A percentile compares a stretch with the other conserved stretches of the same genome.
Evolutionary conservation across 2,329 filamentous ascomycete genomes (phyloP).

Genomic region (Karstenula rhodostoma): DNA sequence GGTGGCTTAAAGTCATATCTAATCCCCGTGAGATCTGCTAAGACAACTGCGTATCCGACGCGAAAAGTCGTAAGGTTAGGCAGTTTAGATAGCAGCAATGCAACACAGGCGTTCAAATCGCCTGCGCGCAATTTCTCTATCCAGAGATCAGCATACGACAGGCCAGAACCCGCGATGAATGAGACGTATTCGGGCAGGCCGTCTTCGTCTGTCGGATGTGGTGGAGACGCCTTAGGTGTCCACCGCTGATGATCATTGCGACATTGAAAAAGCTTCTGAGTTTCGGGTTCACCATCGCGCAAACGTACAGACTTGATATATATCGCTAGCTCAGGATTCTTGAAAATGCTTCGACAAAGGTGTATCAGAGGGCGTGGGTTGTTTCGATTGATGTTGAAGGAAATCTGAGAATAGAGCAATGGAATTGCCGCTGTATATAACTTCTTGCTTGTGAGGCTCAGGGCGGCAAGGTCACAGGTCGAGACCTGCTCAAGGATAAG

Average conservation of each 20-base stretch:
- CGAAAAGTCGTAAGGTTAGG: slow-evolving; percentile 9
- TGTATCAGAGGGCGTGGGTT: slow-evolving; percentile 10
- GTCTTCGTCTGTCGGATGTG: slow-evolving; percentile 9
- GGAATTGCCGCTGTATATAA: slow-evolving; percentile 3
- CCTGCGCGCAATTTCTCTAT: slow-evolving; percentile 11
- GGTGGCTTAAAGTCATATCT: background rate
- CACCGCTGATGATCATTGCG: background rate
- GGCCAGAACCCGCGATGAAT: background rate
- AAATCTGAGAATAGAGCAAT: slow-evolving; percentile 4
- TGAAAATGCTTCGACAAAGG: slow-evolving; percentile 9
- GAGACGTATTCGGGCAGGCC: slow-evolving; percentile 1
- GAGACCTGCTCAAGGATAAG: slow-evolving; percentile 6
- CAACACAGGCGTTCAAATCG: slow-evolving; percentile 10
- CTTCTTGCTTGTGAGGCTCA: slow-evolving; percentile 12
- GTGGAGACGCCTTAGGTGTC: slow-evolving; percentile 1
- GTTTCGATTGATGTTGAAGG: slow-evolving; percentile 3
- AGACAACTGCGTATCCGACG: slow-evolving; percentile 9
- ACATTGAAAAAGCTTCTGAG: background rate
- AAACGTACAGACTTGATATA: slow-evolving; percentile 12
- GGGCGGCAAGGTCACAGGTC: slow-evolving; percentile 7
- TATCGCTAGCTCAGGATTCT: slow-evolving; percentile 1
- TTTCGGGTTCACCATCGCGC: slow-evolving; percentile 7
- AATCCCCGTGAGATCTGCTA: background rate
- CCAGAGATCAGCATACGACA: slow-evolving; percentile 9
- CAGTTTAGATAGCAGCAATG: slow-evolving; percentile 4